Conservation (phyloP, 176 grass and related monocot genomes). For the Zoysia pacifica region DNA sequence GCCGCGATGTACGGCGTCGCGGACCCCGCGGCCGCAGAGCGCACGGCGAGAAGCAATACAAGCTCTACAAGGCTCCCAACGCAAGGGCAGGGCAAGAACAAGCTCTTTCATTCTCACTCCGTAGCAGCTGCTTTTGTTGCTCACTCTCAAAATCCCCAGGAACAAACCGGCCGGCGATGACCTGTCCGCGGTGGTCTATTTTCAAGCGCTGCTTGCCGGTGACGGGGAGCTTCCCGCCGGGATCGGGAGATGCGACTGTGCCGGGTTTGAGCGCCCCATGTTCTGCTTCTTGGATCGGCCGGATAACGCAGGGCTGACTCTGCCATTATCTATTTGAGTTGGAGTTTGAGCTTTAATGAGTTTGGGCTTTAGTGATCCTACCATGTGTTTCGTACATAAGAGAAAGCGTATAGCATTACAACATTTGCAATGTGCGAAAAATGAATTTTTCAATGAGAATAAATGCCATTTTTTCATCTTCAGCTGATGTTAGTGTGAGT, state of each 20-base stretch:
- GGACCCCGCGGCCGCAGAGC: constrained; percentile 46
- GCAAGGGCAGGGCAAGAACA: constrained; percentile 52
- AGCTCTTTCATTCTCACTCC: neutral
- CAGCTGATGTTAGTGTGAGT: neutral
- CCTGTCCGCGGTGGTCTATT: constrained; percentile 60
- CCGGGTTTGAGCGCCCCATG: constrained; percentile 58
- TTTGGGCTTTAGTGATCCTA: neutral
- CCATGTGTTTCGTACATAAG: neutral
- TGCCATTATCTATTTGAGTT: neutral
- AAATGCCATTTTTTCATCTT: neutral
- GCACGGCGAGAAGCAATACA: constrained; percentile 91
- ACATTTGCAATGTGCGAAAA: neutral
- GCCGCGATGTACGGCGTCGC: constrained; percentile 58
- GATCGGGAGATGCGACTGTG: constrained; percentile 46
- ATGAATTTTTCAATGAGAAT: neutral
- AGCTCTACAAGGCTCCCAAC: constrained; percentile 65
- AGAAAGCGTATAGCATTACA: neutral
- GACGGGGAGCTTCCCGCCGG: constrained; percentile 30
- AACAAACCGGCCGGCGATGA: neutral
- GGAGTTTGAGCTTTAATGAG: neutral
- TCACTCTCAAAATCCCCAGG: neutral
- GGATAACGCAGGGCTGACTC: constrained; percentile 12
- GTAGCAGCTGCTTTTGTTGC: neutral
- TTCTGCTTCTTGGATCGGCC: constrained; percentile 65
- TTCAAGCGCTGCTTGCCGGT: constrained; percentile 42